Percentiles rank a stretch among this genome's conserved stretches.
phyloP scores from a whole-genome alignment of 148 eudicot genomes.

The Nepenthes gracilis region DNA sequence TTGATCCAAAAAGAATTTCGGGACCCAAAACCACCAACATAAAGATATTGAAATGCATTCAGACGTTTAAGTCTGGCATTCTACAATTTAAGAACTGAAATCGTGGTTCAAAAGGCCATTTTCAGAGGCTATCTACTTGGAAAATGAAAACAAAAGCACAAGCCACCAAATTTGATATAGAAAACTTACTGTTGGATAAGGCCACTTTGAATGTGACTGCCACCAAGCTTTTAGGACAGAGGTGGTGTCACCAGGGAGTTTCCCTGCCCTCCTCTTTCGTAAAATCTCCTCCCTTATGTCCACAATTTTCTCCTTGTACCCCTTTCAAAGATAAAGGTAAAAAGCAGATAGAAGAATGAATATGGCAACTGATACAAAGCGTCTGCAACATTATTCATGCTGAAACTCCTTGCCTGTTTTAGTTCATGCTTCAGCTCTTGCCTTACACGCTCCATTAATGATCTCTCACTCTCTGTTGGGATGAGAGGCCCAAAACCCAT shows the following conservation, averaged over 20 bases:
- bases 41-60: too few species aligned
- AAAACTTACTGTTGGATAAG: constrained; percentile 80
- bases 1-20: too few species aligned
- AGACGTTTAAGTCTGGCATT: too few species aligned
- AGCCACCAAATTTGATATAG: background rate
- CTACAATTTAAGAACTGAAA: too few species aligned
- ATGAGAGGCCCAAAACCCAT: constrained; percentile 62
- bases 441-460: constrained; percentile 67
- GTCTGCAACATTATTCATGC: background rate
- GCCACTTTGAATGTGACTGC: constrained; percentile 98
- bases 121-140: too few species aligned
- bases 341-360: background rate
- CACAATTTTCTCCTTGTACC: constrained; percentile 88
- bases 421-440: constrained; percentile 59
- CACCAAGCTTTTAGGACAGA: constrained; percentile 93
- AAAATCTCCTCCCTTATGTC: constrained; percentile 90
- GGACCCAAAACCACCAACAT: too few species aligned
- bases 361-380: background rate
- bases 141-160: too few species aligned
- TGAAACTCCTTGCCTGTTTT: constrained; percentile 27
- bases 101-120: too few species aligned
- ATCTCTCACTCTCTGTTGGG: constrained; percentile 54
- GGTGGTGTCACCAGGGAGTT: constrained; percentile 95
- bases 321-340: constrained; percentile 23
- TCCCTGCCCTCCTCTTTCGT: constrained; percentile 92